Base-by-base conservation (phyloP, 768 basidiomycete species). In the Phallus indusiatus region DNA sequence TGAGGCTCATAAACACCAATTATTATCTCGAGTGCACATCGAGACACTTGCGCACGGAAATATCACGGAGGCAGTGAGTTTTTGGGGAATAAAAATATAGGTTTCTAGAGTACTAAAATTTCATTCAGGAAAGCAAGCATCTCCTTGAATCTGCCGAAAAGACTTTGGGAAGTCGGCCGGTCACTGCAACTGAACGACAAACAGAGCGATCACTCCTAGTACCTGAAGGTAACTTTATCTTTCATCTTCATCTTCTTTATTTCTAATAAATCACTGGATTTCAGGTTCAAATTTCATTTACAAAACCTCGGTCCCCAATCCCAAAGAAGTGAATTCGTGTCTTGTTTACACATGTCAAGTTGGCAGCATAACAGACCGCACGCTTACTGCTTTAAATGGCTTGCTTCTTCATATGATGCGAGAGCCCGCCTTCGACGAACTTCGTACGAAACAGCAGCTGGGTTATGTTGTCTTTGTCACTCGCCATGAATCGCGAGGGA, bases 361-460 rank as follows among this genome's bases (percentile, higher is more conserved):
- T 61, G 94, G 94, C 11, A 76, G 83, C 42, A 68, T 83, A 34
- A 74, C 75, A 7, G 82, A 94, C 67, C 78, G 82, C 50, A 77
- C 70, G 18, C 73, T 81, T 11, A 84, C 94, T 3, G 84, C 89
- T 22, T 76, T 78, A 1, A 78, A 85, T 21, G 73, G 83, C 1
- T 78, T 99, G 14, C 82, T 97, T 21, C 78, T 79, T 0, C 91
- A 94, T 64, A 88, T 98, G 59, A 77, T 94, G 37, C 76, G 80
- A n/a, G 96, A 99, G 65, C 95, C 94, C 1, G 81, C 88, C 10
- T 99, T 98, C 73, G 85, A 95, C 68, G 75, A 85, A 21, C 80
- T 99, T 33, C 85, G 96, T 28, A 97, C 94, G 3, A 85, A 91
- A 68, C 92, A 98, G 68, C 96, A 99, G 70, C 78, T 99, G 1